phyloP scores from a whole-genome alignment of 2,329 filamentous ascomycete genomes.

The Colletotrichum aenigma region DNA sequence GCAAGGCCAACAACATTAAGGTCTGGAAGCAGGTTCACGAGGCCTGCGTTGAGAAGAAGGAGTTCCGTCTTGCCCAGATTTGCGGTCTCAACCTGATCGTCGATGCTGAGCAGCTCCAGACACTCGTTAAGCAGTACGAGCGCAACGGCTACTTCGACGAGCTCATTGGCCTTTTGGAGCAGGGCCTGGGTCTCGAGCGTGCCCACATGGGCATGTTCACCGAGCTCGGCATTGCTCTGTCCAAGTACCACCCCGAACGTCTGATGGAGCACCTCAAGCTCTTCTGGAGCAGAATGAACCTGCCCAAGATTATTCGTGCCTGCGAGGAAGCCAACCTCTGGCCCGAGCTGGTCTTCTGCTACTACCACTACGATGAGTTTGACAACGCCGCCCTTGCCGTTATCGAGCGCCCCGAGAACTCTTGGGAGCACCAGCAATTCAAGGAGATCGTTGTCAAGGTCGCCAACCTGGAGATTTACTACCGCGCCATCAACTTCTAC shows the following conservation, averaged over 20 bases:
- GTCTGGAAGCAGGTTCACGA: slow-evolving; percentile 99
- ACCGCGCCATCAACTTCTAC: slow-evolving; percentile 95
- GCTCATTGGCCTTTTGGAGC: slow-evolving; percentile 91
- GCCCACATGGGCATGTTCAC: slow-evolving; percentile 99
- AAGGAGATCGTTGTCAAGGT: slow-evolving; percentile 99
- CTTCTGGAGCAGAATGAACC: slow-evolving; percentile 98
- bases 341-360: slow-evolving; percentile 97
- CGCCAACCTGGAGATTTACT: slow-evolving; percentile 98
- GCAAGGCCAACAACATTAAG: slow-evolving; percentile 98
- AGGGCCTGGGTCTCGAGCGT: slow-evolving; percentile 89
- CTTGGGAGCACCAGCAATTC: slow-evolving; percentile 99
- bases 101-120: slow-evolving; percentile 92
- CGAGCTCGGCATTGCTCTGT: slow-evolving; percentile 85
- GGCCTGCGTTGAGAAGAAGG: slow-evolving; percentile 95
- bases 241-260: slow-evolving; percentile 93
- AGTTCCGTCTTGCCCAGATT: slow-evolving; percentile 98
- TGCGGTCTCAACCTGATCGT: slow-evolving; percentile 98
- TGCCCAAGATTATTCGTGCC: slow-evolving; percentile 93
- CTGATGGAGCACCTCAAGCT: slow-evolving; percentile 99
- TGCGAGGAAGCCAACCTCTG: slow-evolving; percentile 95
- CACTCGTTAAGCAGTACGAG: slow-evolving; percentile 96
- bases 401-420: slow-evolving; percentile 96
- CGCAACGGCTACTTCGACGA: slow-evolving; percentile 97
- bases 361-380: slow-evolving; percentile 97
- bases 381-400: slow-evolving; percentile 97